Evolutionary conservation across 2,329 filamentous ascomycete species (phyloP).

Genomic region (Knufia fluminis): DNA sequence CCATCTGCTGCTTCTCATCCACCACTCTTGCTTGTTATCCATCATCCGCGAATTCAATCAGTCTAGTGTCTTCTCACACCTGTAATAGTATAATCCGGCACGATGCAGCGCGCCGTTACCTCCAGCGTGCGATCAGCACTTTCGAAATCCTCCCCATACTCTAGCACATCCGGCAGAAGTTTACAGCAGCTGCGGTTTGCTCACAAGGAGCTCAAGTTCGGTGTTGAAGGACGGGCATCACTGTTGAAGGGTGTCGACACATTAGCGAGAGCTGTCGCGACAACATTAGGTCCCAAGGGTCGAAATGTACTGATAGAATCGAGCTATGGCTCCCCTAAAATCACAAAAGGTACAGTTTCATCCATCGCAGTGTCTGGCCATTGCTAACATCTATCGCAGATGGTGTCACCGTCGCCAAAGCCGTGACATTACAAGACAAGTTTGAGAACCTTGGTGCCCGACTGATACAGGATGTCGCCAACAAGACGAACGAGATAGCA

Average conservation of each 20-base stretch:
- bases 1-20: slow-evolving; percentile 10
- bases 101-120: slow-evolving; percentile 92
- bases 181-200: slow-evolving; percentile 90
- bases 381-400: slow-evolving; percentile 42
- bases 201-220: slow-evolving; percentile 87
- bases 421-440: slow-evolving; percentile 91
- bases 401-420: slow-evolving; percentile 82
- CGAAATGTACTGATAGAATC: slow-evolving; percentile 98
- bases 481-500: slow-evolving; percentile 97
- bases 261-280: slow-evolving; percentile 88
- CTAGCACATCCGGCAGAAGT: slow-evolving; percentile 51
- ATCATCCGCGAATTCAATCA: slow-evolving; percentile 25
- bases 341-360: slow-evolving; percentile 76
- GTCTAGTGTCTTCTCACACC: slow-evolving; percentile 17
- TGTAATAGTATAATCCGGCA: slow-evolving; percentile 30
- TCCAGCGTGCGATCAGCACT: slow-evolving; percentile 70
- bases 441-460: slow-evolving; percentile 98
- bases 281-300: slow-evolving; percentile 94
- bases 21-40: slow-evolving; percentile 25
- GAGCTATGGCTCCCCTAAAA: slow-evolving; percentile 97
- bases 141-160: slow-evolving; percentile 55
- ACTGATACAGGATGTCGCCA: slow-evolving; percentile 93
- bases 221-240: slow-evolving; percentile 82
- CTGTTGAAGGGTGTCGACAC: slow-evolving; percentile 94
- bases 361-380: background rate